Evolutionary conservation across 2,329 filamentous ascomycete genomes (phyloP).

Genomic region (Tolypocladium sp.): DNA sequence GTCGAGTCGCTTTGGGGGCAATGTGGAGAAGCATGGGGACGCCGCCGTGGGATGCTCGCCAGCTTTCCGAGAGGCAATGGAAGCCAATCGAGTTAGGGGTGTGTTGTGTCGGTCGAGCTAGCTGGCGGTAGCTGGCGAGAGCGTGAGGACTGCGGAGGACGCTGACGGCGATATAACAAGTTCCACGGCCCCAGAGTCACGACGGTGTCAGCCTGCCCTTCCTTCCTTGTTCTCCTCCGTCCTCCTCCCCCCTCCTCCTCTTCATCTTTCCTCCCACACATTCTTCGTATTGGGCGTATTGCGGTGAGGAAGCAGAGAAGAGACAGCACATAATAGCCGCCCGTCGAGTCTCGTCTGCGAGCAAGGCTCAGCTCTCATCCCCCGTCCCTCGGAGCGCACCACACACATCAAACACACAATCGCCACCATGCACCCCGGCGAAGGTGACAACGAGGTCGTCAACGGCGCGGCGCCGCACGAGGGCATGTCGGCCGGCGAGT

Average conservation of each 20-base stretch:
- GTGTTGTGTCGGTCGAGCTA: not conserved
- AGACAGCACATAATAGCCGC: not conserved
- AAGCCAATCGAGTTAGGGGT: not conserved
- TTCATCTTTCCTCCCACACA: no score
- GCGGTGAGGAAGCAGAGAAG: no score
- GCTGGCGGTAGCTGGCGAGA: no score
- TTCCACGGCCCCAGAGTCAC: not conserved
- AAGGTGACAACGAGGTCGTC: not conserved
- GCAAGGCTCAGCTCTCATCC: no score
- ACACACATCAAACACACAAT: not conserved
- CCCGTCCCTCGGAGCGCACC: not conserved
- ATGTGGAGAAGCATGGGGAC: not conserved
- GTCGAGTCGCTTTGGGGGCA: not conserved
- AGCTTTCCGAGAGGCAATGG: not conserved
- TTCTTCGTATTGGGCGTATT: not conserved
- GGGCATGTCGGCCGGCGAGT: conserved; percentile 38
- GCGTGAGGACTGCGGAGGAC: not conserved
- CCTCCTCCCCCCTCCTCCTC: not conserved
- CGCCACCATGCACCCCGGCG: not conserved
- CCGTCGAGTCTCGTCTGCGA: not conserved
- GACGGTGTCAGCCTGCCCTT: not conserved
- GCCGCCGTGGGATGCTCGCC: not conserved
- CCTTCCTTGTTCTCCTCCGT: not conserved
- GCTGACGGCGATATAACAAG: not conserved
- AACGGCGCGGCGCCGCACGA: conserved; percentile 29